These are phyloP conservation scores for Adansonia madagascariensis DNA, from an alignment of 441 rosid species.

Conservation along the genomic window DNA sequence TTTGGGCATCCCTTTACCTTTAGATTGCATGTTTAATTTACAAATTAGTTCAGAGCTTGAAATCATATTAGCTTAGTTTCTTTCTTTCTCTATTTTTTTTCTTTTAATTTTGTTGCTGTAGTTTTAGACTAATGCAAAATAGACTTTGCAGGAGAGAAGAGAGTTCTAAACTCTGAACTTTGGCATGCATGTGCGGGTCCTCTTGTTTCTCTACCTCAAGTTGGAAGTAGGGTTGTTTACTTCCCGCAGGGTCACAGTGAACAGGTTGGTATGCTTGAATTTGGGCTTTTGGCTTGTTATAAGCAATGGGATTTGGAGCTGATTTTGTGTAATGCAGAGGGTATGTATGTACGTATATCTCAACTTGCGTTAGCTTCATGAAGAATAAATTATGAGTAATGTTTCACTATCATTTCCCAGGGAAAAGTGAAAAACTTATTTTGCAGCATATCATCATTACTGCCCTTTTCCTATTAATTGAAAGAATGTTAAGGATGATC, in stretches of 20 bases:
- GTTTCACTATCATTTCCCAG: not conserved
- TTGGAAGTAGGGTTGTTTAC: conserved; percentile 97
- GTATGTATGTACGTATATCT: not conserved
- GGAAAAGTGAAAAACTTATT: conserved; percentile 14
- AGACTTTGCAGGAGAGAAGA: conserved; percentile 72
- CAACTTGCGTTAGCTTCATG: conserved; percentile 17
- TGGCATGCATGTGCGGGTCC: conserved; percentile 99
- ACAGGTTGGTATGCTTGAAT: conserved; percentile 61
- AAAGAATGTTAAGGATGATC: conserved; percentile 1
- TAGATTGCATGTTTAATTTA: conserved; percentile 15
- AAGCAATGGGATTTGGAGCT: not conserved
- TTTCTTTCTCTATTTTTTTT: not conserved
- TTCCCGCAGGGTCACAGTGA: conserved; percentile 99
- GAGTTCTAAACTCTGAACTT: conserved; percentile 93
- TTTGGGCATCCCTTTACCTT: conserved; percentile 15
- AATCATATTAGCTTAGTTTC: conserved; percentile 3
- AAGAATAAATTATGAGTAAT: conserved; percentile 5
- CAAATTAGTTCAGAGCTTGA: conserved; percentile 18
- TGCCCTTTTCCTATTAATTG: not conserved
- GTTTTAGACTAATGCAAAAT: conserved; percentile 18
- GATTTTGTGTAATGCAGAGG: conserved; percentile 11
- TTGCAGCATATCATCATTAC: conserved; percentile 15
- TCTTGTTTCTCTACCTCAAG: conserved; percentile 89
- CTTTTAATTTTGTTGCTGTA: conserved; percentile 3
- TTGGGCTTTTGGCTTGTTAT: conserved; percentile 4